phyloP scores from a whole-genome alignment of 2,329 filamentous ascomycete genomes.

The Zasmidium cellare region DNA sequence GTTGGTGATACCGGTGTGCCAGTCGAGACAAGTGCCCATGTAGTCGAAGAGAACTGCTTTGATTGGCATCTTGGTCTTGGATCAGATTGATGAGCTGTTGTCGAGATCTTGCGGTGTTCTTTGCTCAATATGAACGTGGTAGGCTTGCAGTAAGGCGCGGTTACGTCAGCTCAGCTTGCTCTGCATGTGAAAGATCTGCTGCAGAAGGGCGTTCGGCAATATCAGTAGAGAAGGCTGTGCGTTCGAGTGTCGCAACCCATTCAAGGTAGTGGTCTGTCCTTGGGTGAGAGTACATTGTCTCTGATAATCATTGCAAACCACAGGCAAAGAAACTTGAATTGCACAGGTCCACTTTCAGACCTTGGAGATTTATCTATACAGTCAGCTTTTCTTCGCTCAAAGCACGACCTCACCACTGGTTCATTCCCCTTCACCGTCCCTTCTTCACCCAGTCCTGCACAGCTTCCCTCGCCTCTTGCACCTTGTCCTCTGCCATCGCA shows the following conservation, averaged over 20 bases:
- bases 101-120: neutral
- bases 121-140: neutral
- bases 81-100: no score
- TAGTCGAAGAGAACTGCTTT: constrained; percentile 59
- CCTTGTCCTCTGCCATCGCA: constrained; percentile 76
- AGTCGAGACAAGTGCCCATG: constrained; percentile 60
- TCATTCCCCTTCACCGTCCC: constrained; percentile 46
- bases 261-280: no score
- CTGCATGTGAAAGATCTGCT: neutral
- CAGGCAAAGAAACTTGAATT: neutral
- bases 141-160: neutral
- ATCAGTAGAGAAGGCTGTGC: neutral
- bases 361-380: constrained; percentile 15
- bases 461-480: constrained; percentile 70
- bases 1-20: constrained; percentile 41
- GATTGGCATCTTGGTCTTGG: constrained; percentile 8
- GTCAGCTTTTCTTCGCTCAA: constrained; percentile 10
- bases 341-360: neutral
- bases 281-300: no score
- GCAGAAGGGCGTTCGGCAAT: neutral
- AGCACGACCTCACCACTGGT: constrained; percentile 4
- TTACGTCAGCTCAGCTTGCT: neutral
- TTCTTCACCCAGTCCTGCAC: constrained; percentile 90
- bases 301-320: neutral
- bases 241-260: no score